Base-by-base conservation (phyloP, 2,329 filamentous ascomycete species). In the Sporothrix mexicana region DNA sequence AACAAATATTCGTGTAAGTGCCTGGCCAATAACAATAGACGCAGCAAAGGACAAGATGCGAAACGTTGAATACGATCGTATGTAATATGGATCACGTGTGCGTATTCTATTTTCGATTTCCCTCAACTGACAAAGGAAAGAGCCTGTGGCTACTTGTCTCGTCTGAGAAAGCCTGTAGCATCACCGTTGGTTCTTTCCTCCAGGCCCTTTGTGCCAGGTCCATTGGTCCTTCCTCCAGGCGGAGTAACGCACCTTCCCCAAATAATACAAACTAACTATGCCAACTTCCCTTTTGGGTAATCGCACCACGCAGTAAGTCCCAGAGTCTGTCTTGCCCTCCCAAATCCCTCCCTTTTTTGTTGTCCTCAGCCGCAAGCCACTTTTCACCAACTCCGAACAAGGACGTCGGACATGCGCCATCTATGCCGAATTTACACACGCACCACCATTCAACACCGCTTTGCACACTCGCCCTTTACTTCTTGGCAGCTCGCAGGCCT, bases 321-420 rank as follows among this genome's bases (percentile, higher is more conserved):
- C 30, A 55, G 3, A 51, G 15, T 20, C 55, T 36, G 9, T 25
- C 25, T 36, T 15, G 20, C 20, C 57, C 25, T 9, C 49, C 49
- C 20, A 8, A 17, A 53, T 20, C 4, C 15, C 9, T 53, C 51
- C 45, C 66, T 25, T 30, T 57, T 20, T 69, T 43, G 45, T 36
- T 17, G 30, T 36, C n/a, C 47, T 72, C 70, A 72, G 70, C 70
- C 70, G 70, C 70, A 72, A 61, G 49, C 69, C 57, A 43, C n/a
- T 12, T 8, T 41, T 62, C 36, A 43, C 57, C 61, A 72, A 47
- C 70, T 72, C 70, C 70, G 70, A 72, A 72, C 70, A 72, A 53
- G 70, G 70, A 49, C 61, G 59, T 64, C 59, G 70, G 70, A 69
- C 62, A 61, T 57, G 13, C 57, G n/a, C 36, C 57, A 62, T 15